A percentile compares a stretch with the other conserved stretches of the same genome.
These are phyloP conservation scores for Camellia japonica DNA, from an alignment of 148 eudicot species.

Conservation along the genomic window DNA sequence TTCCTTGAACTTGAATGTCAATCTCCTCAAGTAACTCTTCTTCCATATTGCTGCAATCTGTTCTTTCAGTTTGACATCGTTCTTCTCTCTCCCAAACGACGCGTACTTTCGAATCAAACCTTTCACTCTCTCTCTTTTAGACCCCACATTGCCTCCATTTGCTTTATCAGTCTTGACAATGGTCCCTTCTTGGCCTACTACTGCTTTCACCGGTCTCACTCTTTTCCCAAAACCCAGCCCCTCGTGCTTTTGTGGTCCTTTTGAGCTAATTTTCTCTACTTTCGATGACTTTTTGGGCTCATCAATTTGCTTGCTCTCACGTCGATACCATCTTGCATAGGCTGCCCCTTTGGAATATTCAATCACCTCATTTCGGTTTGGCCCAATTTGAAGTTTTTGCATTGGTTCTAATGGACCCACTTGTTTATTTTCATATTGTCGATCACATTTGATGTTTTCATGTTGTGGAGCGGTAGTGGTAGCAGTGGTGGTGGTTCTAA, in stretches of 20 bases:
- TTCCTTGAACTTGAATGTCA: slow-evolving; percentile 30
- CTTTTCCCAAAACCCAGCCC: slow-evolving; percentile 14
- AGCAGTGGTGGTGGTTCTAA: slow-evolving; percentile 22
- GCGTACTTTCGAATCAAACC: neutral
- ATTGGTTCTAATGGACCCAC: neutral
- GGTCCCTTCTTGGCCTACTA: neutral
- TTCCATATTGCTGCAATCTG: slow-evolving; percentile 33
- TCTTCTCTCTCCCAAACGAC: slow-evolving; percentile 38
- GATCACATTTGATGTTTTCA: no score
- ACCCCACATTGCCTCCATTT: no score
- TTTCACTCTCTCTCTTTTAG: slow-evolving; percentile 33
- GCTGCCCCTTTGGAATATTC: slow-evolving; percentile 28
- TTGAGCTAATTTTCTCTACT: slow-evolving; percentile 13
- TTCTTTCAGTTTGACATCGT: slow-evolving; percentile 27
- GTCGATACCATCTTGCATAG: slow-evolving; percentile 33
- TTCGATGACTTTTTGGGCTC: slow-evolving; percentile 1
- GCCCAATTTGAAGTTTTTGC: neutral
- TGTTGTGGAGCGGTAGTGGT: neutral
- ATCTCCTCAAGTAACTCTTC: slow-evolving; percentile 26
- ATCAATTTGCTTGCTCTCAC: slow-evolving; percentile 10
- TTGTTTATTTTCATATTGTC: neutral
- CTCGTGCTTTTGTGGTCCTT: neutral
- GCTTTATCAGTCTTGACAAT: no score
- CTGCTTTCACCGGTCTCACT: slow-evolving; percentile 5
- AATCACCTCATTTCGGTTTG: neutral